These are phyloP conservation scores for Colletotrichum zoysiae DNA, from an alignment of 2,329 filamentous ascomycete species.

Conservation along the genomic window DNA sequence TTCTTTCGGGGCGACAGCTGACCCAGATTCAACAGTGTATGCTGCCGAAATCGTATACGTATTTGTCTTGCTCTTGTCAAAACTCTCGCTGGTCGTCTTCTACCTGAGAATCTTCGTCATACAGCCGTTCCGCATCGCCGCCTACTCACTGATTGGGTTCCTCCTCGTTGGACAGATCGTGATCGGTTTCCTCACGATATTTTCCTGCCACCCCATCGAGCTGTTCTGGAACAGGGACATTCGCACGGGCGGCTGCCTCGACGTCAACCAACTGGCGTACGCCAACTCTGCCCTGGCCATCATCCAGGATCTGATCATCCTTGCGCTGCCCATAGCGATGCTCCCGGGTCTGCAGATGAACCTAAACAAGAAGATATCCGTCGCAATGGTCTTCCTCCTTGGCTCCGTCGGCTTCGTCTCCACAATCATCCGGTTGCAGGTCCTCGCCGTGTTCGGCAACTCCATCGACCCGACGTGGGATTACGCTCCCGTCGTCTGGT, in stretches of 20 bases:
- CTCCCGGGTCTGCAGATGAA: conserved; percentile 69
- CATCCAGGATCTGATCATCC: conserved; percentile 64
- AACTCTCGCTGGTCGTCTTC: conserved; percentile 50
- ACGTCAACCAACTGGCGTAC: conserved; percentile 64
- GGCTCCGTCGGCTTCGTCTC: conserved; percentile 42
- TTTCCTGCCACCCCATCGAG: conserved; percentile 48
- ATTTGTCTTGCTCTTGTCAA: conserved; percentile 46
- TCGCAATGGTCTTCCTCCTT: conserved; percentile 41
- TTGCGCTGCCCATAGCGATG: conserved; percentile 66
- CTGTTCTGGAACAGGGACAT: conserved; percentile 49
- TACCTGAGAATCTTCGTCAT: conserved; percentile 49
- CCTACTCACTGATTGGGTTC: conserved; percentile 46
- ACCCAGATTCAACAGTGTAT: conserved; percentile 34
- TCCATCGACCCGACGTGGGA: conserved; percentile 42
- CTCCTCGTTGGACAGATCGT: conserved; percentile 46
- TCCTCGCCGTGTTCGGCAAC: conserved; percentile 38
- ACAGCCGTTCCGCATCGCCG: conserved; percentile 45
- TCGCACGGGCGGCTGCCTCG: conserved; percentile 47
- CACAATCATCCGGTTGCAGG: conserved; percentile 42
- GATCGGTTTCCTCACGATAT: conserved; percentile 50
- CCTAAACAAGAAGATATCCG: conserved; percentile 57
- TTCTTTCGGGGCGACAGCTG: neutral
- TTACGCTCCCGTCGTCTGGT: conserved; percentile 45
- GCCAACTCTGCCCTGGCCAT: conserved; percentile 64
- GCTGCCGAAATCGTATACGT: conserved; percentile 49